Evolutionary conservation across 345 rosid species (phyloP).

Genomic region (Carallia brachiata): DNA sequence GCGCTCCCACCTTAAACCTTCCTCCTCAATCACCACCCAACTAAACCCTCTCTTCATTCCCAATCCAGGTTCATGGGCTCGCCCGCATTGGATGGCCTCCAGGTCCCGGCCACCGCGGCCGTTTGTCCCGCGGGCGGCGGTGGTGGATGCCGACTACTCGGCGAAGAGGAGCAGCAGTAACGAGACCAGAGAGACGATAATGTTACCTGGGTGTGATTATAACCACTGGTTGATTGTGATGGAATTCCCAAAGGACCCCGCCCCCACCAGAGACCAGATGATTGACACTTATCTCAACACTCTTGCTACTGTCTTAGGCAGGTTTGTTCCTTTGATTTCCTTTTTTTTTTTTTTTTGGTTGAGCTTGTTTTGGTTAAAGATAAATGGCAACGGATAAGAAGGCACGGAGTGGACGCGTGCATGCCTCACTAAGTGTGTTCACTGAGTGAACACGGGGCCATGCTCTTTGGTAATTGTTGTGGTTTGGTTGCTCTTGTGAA

Average conservation of each 20-base stretch:
- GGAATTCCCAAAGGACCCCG: conserved; percentile 98
- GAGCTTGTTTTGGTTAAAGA: too few species aligned
- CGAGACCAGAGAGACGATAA: conserved; percentile 84
- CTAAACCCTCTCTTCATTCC: conserved; percentile 21
- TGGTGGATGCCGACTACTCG: conserved; percentile 53
- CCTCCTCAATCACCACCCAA: conserved; percentile 36
- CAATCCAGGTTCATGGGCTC: conserved; percentile 13
- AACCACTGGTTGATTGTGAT: conserved; percentile 96
- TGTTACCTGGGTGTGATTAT: conserved; percentile 92
- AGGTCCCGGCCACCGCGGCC: not conserved
- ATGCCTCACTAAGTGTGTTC: too few species aligned
- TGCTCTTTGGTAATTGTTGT: too few species aligned
- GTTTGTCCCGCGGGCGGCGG: conserved; percentile 29
- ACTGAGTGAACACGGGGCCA: too few species aligned
- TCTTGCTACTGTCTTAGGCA: conserved; percentile 84
- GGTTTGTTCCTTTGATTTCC: conserved; percentile 32
- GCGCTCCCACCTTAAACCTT: conserved; percentile 42
- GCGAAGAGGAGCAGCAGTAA: conserved; percentile 52
- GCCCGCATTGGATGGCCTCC: conserved; percentile 12
- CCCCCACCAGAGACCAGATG: conserved; percentile 91
- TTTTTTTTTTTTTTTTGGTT: too few species aligned
- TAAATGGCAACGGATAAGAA: too few species aligned
- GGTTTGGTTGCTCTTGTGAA: too few species aligned
- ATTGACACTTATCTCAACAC: conserved; percentile 88
- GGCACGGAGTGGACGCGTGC: too few species aligned